Evolutionary conservation across 768 basidiomycete species (phyloP), one percentile per base, ranked within the genome.

Genomic region (Rhizopogon sp.): DNA sequence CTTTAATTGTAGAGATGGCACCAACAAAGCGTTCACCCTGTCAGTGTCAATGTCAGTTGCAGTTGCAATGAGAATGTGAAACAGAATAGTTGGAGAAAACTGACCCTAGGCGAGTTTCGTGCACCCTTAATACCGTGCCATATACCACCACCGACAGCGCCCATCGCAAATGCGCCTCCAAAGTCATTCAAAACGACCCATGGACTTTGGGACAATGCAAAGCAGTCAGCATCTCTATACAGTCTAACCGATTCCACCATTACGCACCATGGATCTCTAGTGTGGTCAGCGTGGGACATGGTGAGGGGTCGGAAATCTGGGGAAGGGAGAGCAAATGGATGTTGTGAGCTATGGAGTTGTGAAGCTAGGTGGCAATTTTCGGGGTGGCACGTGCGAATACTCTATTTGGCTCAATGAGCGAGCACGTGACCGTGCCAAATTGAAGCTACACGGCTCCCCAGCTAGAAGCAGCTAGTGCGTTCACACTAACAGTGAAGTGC

Each of bases 41-140:
- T 43, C n/a, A 28, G 5, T 31, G 22, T 10, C 28, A 4, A 37
- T 1, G 47, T 49, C 20, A 49, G 35, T 22, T 17, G 33, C 13
- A 16, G 47, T 17, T 28, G 20, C 20, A 35, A 31, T 3, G 13
- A 7, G 17, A 42, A 35, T 20, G 44, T 11, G 35, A 8, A 16
- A 14, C n/a, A 1, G 20, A 2, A 13, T 14, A 20, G 16, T 40
- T 10, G 31, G 51, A 37, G 1, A 74, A 88, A 74, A 88, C 47
- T 52, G 65, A 95, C 95, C 69, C 90, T 79, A 55, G 96, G 96
- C 57, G 93, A 96, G 74, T 98, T 98, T 64, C 96, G 82, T 6
- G 94, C 93, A 56, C 96, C 96, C 75, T 98, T 98, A 63, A 98
- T 93, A 54, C 94, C 93, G 73, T 98, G 94, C 96, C 96, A 98